Percentiles rank a stretch among this genome's conserved stretches.
Conservation (phyloP, 768 basidiomycete genomes). For the Mycena filopes region DNA sequence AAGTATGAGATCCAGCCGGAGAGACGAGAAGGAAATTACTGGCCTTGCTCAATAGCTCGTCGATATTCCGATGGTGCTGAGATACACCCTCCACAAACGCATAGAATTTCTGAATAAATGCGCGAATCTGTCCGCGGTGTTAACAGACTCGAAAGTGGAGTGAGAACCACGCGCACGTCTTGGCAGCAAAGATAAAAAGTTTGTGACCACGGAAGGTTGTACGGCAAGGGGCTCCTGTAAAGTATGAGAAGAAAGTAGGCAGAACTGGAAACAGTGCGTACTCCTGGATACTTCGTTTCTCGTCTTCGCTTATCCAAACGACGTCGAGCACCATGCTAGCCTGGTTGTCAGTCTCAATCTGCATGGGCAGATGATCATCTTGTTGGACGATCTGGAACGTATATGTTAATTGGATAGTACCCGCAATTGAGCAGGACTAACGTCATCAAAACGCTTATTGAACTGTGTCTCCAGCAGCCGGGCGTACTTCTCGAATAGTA, state of each 20-base stretch:
- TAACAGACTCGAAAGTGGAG: neutral
- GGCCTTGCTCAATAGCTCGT: conserved; percentile 91
- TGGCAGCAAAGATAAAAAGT: conserved; percentile 96
- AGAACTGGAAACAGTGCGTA: conserved; percentile 41
- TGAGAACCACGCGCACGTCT: conserved; percentile 60
- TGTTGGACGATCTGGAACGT: conserved; percentile 74
- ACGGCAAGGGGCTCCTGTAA: conserved; percentile 69
- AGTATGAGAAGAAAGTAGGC: conserved; percentile 17
- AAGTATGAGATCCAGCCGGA: conserved; percentile 3
- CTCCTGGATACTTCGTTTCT: conserved; percentile 69
- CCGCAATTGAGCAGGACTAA: conserved; percentile 47
- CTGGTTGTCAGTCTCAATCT: conserved; percentile 67
- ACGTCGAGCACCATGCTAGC: conserved; percentile 79
- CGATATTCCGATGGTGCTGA: conserved; percentile 91
- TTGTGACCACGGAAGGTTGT: conserved; percentile 92
- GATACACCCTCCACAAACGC: conserved; percentile 96
- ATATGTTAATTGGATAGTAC: neutral
- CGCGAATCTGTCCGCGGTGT: conserved; percentile 68
- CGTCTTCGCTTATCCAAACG: conserved; percentile 83
- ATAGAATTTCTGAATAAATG: conserved; percentile 95
- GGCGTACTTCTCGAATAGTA: conserved; percentile 91
- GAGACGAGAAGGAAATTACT: conserved; percentile 8
- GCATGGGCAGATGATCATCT: conserved; percentile 94
- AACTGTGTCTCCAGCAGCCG: conserved; percentile 85
- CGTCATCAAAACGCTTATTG: conserved; percentile 82